A percentile compares a stretch with the other conserved stretches of the same genome.
These are phyloP conservation scores for Globisporangium solare DNA, from an alignment of 352 stramenopile species.

Conservation along the genomic window DNA sequence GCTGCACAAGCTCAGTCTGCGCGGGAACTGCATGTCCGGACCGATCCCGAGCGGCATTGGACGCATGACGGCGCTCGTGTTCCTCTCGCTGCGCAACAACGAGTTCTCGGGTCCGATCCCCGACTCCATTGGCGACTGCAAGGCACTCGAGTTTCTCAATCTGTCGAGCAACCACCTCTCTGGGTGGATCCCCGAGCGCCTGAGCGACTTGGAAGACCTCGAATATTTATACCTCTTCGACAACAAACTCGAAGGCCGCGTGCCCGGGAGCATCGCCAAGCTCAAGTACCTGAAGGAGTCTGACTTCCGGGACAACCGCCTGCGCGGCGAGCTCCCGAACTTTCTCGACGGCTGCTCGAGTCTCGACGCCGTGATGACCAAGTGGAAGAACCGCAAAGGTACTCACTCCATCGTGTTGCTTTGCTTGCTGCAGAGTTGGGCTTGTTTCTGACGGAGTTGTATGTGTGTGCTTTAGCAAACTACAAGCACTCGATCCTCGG, in stretches of 20 bases:
- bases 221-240: conserved; percentile 87
- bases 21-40: conserved; percentile 74
- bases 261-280: conserved; percentile 58
- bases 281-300: conserved; percentile 80
- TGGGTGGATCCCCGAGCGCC: conserved; percentile 55
- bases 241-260: conserved; percentile 65
- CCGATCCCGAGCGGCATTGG: conserved; percentile 61
- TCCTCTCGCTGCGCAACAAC: conserved; percentile 85
- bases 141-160: conserved; percentile 82
- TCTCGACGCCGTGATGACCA: conserved; percentile 72
- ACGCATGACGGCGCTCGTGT: conserved; percentile 59
- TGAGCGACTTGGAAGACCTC: conserved; percentile 73
- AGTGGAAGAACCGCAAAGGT: conserved; percentile 81
- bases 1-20: conserved; percentile 66
- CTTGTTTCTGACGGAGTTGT: not conserved
- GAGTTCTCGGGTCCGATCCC: conserved; percentile 67
- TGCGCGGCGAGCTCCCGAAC: conserved; percentile 73
- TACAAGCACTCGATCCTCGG: conserved; percentile 70
- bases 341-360: conserved; percentile 78
- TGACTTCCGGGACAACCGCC: conserved; percentile 74
- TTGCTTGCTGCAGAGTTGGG: not conserved
- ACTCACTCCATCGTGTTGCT: not conserved
- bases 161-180: conserved; percentile 78
- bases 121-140: conserved; percentile 61
- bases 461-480: conserved; percentile 26